Percentiles rank a stretch among this genome's conserved stretches.
These are phyloP conservation scores for Leishmania tarentolae DNA, from an alignment of 208 protist species.

Conservation along the genomic window DNA sequence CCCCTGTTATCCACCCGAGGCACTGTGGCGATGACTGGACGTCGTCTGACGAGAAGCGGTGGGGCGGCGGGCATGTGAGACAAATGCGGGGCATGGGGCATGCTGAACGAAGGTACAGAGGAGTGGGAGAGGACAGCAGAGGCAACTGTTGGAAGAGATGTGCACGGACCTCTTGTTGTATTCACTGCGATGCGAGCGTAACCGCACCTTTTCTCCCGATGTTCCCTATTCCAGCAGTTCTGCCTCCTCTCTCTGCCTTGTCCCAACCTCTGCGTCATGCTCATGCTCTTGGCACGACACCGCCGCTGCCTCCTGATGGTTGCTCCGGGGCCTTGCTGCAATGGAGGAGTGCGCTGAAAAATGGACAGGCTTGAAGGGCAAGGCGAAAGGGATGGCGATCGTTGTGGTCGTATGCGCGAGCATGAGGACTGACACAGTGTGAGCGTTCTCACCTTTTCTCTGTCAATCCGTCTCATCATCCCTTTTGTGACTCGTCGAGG, in stretches of 20 bases:
- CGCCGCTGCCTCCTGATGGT: neutral
- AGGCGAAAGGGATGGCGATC: neutral
- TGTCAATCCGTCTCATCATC: neutral
- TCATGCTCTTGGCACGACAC: neutral
- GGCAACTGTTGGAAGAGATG: neutral
- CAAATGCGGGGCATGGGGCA: neutral
- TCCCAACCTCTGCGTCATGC: neutral
- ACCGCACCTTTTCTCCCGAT: neutral
- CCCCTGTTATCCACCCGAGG: neutral
- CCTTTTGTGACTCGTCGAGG: neutral
- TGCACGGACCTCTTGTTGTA: neutral
- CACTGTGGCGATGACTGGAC: neutral
- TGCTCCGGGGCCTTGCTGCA: neutral
- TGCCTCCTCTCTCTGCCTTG: slow-evolving; percentile 2
- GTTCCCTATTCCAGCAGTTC: neutral
- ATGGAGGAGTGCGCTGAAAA: neutral
- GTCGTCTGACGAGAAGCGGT: neutral
- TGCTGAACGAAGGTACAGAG: neutral
- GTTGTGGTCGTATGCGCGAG: neutral
- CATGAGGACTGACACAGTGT: neutral
- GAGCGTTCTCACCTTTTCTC: neutral
- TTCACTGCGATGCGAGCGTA: neutral
- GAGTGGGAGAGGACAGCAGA: neutral
- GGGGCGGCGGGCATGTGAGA: neutral
- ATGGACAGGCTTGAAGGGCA: neutral